Base-by-base conservation (phyloP, 352 stramenopile species). In the Phytopythium oedochilum region DNA sequence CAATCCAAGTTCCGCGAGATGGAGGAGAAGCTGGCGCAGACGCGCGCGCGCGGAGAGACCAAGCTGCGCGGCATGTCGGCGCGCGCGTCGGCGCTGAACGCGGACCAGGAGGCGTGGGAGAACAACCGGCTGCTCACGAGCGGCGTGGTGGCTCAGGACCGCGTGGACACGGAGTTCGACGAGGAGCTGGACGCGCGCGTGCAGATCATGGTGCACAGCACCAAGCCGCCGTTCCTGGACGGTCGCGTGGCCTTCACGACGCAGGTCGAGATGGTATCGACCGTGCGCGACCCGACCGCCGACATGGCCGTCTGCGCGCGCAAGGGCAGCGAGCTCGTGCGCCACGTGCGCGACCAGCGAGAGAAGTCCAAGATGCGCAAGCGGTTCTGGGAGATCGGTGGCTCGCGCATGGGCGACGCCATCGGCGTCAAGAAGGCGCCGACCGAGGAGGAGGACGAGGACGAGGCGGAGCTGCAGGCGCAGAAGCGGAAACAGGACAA, bases 51-150 rank as follows among this genome's bases (percentile, higher is more conserved):
- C 34, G 89, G 88, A n/a, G 86, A 97, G 32, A 89, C 74, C 22
- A 97, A 98, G 59, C 53, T 96, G 18, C 75, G 81, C 15, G 84
- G 90, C 36, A 96, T 97, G 65, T 96, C 91, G 20, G 91, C 95
- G 6, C 81, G 88, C 55, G 85, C 89, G 32, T 98, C 86, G 43
- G 95, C 95, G 17, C 68, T 99, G 15, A 89, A 97, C 52, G 88
- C 88, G 29, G 97, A 99, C 78, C 97, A 99, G 77, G 92, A 98
- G 51, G 96, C 95, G 28, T 99, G 97, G 97, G 97, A 99, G 74
- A 97, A 94, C 53, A 98, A 99, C 70, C 80, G 96, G 17, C 61
- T 99, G 29, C 68, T 99, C 22, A 98, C 91, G 18, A 97, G 81
- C 60, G 97, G 97, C 22, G 96, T 98, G 18, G 85, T 98, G 29